Conservation (phyloP, 495 filamentous ascomycete species). For the Penicillium macrosclerotiorum region DNA sequence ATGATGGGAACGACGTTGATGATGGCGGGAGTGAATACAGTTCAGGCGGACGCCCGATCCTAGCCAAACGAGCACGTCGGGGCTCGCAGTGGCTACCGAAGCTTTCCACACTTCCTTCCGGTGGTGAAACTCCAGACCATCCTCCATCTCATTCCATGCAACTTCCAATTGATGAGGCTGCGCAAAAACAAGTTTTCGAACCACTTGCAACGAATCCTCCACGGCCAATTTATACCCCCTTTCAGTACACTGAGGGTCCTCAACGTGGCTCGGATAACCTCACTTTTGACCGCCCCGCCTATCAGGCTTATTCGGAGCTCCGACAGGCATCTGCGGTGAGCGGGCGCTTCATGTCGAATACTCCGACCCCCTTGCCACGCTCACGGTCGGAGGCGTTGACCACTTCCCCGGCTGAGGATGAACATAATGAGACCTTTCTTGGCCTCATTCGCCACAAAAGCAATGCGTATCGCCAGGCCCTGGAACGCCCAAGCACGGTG, state of each 20-base stretch:
- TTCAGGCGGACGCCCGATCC: conserved; percentile 48
- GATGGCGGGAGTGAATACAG: conserved; percentile 39
- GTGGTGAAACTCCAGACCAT: conserved; percentile 4
- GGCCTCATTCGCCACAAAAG: conserved; percentile 49
- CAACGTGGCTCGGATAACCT: conserved; percentile 46
- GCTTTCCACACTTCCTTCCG: conserved; percentile 9
- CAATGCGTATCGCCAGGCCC: conserved; percentile 33
- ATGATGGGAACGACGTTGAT: conserved; percentile 25
- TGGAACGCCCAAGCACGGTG: conserved; percentile 15
- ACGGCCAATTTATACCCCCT: conserved; percentile 46
- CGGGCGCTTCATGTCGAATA: conserved; percentile 44
- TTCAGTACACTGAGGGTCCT: conserved; percentile 47
- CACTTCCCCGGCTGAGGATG: conserved; percentile 17
- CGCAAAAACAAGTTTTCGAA: conserved; percentile 22
- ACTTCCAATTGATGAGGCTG: conserved; percentile 18
- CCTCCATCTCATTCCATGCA: conserved; percentile 25
- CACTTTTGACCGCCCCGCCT: conserved; percentile 38
- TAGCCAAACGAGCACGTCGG: conserved; percentile 17
- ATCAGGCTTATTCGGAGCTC: conserved; percentile 46
- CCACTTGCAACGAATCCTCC: conserved; percentile 41
- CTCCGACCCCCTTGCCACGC: conserved; percentile 14
- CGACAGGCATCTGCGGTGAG: conserved; percentile 43
- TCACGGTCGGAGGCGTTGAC: conserved; percentile 16
- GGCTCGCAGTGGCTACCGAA: conserved; percentile 15
- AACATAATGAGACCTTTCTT: conserved; percentile 44